A percentile compares a stretch with the other conserved stretches of the same genome.
Evolutionary conservation across 2,329 filamentous ascomycete genomes (phyloP).

Genomic region (Verruconis gallopava): DNA sequence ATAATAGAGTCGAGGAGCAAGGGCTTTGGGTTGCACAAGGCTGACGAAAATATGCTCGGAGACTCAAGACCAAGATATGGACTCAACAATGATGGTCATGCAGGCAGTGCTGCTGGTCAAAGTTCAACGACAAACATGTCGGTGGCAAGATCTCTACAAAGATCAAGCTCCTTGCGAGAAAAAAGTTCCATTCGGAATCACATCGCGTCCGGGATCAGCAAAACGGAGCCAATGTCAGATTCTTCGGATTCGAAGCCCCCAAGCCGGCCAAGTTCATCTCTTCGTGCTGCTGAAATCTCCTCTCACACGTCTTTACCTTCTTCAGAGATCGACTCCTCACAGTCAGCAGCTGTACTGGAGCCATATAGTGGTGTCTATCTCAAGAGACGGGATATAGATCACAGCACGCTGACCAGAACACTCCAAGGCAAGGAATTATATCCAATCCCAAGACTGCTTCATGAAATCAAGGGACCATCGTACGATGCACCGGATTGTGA

Average conservation of each 20-base stretch:
- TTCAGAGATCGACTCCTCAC: constrained; percentile 2
- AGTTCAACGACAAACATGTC: not conserved
- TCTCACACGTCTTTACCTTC: not conserved
- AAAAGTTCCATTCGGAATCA: not conserved
- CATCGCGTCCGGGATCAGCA: not conserved
- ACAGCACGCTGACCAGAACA: constrained; percentile 65
- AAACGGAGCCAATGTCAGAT: not conserved
- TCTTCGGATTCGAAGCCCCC: not conserved
- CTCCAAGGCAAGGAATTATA: constrained; percentile 67
- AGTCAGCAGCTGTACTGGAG: constrained; percentile 44
- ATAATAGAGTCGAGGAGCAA: constrained; percentile 29
- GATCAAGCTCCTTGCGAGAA: not conserved
- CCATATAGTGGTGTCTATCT: constrained; percentile 77
- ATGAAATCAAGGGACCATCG: constrained; percentile 66
- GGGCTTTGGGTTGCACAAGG: constrained; percentile 22
- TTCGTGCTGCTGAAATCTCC: not conserved
- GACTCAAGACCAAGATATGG: constrained; percentile 3
- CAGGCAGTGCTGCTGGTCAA: not conserved
- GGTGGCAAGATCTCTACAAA: not conserved
- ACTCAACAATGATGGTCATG: too few species aligned
- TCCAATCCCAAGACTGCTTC: constrained; percentile 66
- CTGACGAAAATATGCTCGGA: not conserved
- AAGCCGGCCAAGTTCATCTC: not conserved
- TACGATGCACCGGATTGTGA: constrained; percentile 73
- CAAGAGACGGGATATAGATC: constrained; percentile 68